phyloP scores from a whole-genome alignment of 148 eudicot species.

The Chenopodium formosanum region DNA sequence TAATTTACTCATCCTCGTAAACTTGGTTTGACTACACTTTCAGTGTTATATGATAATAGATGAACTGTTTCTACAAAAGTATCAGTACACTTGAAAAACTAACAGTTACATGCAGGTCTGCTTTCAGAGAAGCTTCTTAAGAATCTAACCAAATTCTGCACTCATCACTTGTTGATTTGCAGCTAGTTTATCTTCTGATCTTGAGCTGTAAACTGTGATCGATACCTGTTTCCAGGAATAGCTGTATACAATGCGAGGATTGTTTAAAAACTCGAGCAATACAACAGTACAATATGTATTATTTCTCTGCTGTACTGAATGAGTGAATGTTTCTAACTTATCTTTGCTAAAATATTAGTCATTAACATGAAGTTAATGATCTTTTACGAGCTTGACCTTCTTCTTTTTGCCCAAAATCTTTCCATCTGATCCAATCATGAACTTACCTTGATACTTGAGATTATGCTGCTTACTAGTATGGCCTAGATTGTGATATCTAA shows the following conservation, averaged over 20 bases:
- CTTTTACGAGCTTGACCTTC: not conserved
- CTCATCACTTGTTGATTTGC: not conserved
- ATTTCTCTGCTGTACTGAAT: not conserved
- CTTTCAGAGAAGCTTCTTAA: no score
- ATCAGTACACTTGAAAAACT: no score
- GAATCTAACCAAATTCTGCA: no score
- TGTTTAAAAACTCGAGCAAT: not conserved
- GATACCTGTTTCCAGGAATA: not conserved
- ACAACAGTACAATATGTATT: not conserved
- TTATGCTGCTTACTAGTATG: not conserved
- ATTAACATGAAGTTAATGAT: not conserved
- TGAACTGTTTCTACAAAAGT: no score
- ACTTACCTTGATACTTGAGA: slow-evolving; percentile 1
- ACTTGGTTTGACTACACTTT: no score
- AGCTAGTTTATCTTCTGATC: not conserved
- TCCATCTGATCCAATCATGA: slow-evolving; percentile 11
- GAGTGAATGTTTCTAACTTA: not conserved
- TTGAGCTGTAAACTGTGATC: not conserved
- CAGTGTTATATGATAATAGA: no score
- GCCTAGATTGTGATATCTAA: not conserved
- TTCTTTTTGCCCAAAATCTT: slow-evolving; percentile 6
- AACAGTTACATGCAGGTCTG: no score
- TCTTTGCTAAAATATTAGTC: not conserved
- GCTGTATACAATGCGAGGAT: not conserved
- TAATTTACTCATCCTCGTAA: no score